Conservation (phyloP, 805 yeast genomes). For the Teunomyces kruisii region DNA sequence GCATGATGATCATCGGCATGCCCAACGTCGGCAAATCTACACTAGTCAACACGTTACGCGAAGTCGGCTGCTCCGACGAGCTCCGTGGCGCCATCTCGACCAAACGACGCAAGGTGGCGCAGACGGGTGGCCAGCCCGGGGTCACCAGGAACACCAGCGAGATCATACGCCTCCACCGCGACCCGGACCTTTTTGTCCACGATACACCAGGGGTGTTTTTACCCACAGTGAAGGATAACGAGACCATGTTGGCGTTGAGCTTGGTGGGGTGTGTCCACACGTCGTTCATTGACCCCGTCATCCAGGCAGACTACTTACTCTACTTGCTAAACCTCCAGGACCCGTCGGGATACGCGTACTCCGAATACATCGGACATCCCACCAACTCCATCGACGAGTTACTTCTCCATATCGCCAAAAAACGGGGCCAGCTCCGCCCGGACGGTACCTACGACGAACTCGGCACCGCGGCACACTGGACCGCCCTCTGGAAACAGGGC, state of each 20-base stretch:
- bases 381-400: conserved; percentile 70
- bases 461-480: conserved; percentile 65
- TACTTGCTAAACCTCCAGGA: conserved; percentile 69
- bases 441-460: conserved; percentile 47
- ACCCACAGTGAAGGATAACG: conserved; percentile 64
- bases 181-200: conserved; percentile 66
- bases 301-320: conserved; percentile 82
- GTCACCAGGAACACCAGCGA: conserved; percentile 81
- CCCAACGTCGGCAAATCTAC: conserved; percentile 98
- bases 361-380: conserved; percentile 53
- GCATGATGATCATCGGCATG: conserved; percentile 84
- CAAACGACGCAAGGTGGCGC: conserved; percentile 61
- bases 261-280: conserved; percentile 74
- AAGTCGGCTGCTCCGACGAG: conserved; percentile 31
- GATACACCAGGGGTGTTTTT: conserved; percentile 94
- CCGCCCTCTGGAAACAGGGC: conserved; percentile 62
- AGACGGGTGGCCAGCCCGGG: conserved; percentile 87
- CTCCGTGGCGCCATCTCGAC: conserved; percentile 30
- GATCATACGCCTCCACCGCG: conserved; percentile 58
- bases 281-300: conserved; percentile 73
- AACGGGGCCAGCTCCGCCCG: conserved; percentile 29
- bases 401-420: conserved; percentile 47
- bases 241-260: conserved; percentile 72
- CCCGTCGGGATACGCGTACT: conserved; percentile 44
- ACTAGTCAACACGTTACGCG: conserved; percentile 70